phyloP scores from a whole-genome alignment of 495 filamentous ascomycete genomes.

The Friedmanniomyces endolithicus region DNA sequence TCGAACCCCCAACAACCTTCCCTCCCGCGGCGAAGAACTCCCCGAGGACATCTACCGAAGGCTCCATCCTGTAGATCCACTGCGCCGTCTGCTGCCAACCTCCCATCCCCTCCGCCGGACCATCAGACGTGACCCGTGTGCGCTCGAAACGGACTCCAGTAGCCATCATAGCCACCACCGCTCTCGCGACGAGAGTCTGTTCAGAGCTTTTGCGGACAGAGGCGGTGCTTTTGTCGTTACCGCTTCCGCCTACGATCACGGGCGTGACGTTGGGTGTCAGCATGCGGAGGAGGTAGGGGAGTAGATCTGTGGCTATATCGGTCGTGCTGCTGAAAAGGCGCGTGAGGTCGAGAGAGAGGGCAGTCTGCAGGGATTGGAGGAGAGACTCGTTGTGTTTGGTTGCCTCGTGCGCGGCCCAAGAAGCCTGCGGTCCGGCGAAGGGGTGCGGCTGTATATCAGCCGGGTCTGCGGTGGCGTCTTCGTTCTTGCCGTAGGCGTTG shows the following conservation, averaged over 20 bases:
- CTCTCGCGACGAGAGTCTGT: slow-evolving; percentile 61
- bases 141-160: slow-evolving; percentile 72
- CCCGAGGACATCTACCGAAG: slow-evolving; percentile 62
- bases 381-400: slow-evolving; percentile 53
- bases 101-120: slow-evolving; percentile 33
- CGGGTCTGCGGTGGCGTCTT: slow-evolving; percentile 31
- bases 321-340: slow-evolving; percentile 67
- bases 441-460: slow-evolving; percentile 40
- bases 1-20: slow-evolving; percentile 20
- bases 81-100: slow-evolving; percentile 23
- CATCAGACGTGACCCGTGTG: slow-evolving; percentile 59
- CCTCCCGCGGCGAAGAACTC: slow-evolving; percentile 46
- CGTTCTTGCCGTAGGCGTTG: not conserved
- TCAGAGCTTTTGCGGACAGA: slow-evolving; percentile 78
- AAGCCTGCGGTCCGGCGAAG: slow-evolving; percentile 68
- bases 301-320: slow-evolving; percentile 62
- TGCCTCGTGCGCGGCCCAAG: slow-evolving; percentile 65
- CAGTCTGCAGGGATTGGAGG: slow-evolving; percentile 41
- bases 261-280: slow-evolving; percentile 83
- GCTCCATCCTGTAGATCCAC: slow-evolving; percentile 92
- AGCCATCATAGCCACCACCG: slow-evolving; percentile 66
- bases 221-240: slow-evolving; percentile 44
- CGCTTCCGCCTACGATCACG: slow-evolving; percentile 49
- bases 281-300: slow-evolving; percentile 72
- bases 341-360: slow-evolving; percentile 46